Base-by-base conservation (phyloP, 1,284 basidiomycete species). In the Trichosporon sp. region DNA sequence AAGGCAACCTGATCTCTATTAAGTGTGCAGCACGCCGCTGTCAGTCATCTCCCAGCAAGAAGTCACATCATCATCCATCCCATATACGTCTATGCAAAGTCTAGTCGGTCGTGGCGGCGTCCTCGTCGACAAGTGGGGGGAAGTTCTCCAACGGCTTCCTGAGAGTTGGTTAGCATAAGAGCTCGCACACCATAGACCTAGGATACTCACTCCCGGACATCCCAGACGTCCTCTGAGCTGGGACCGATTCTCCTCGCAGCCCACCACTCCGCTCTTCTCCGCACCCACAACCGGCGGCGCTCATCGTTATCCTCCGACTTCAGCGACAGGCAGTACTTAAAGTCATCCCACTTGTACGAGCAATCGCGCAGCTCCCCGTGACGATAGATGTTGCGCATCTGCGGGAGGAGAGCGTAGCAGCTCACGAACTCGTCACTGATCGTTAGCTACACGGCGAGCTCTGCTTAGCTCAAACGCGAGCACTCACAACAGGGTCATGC, bases 151-250 rank as follows among this genome's bases (percentile, higher is more conserved):
- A 75, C 19, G 79, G 78, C 71, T 74, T 76, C 38, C 79, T 81
- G 67, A 5, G 10, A 1, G 11, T 11, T 35, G 37, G 14, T 14
- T 4, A 38, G 19, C 21, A 4, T 38, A 26, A 19, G 67, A 65
- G 1, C 37, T 56, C 21, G 2, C 31, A 43, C 43, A n/a, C 14
- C 37, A 48, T 8, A 12, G n/a, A 11, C 12, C n/a, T 10, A n/a
- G 4, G 6, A 16, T 37, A 86, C 88, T 76, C 81, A 94, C 94
- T 86, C 89, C 79, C 95, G 85, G 26, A 92, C 86, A 74, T 93
- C 90, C 96, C 96, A 99, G 2, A 99, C 90, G 80, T 95, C 92
- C 85, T 99, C 96, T 71, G 92, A 93, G 82, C 92, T 94, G 78
- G 88, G 89, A 10, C 85, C 87, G 11, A 92, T 81, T 66, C 94